Evolutionary conservation across 345 rosid genomes (phyloP), one percentile per base, ranked within the genome.

Genomic region (Citrus medica): DNA sequence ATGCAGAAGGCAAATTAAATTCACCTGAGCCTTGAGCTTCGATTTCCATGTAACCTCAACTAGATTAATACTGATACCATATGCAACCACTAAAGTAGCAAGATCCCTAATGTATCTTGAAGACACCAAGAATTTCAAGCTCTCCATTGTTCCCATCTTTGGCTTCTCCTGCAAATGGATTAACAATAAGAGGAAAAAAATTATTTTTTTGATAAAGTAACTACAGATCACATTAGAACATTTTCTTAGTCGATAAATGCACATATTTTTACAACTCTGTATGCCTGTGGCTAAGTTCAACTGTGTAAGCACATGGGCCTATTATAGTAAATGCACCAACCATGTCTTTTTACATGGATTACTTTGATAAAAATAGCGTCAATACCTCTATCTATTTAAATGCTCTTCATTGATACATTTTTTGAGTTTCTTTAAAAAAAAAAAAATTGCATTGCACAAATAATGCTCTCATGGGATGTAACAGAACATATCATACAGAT

Each of bases 21-120:
- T 84, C 79, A 95, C 98, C 99, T 95, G 99, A n/a, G 99, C 99
- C 86, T 95, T 95, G 79, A 95, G 97, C 86, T 95, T 95, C 38
- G 99, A 95, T 84, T 95, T 95, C 99, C 99, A 95, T 53, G 99
- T 95, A 83, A 93, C 98, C 82, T 95, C 99, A 42, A 95, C 99
- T 35, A 95, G 97, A 84, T 95, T 95, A 85, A 93, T 95, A 85
- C 99, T 95, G 67, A 95, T 95, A 80, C 99, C 99, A 73, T 95
- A 95, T 6, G 99, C 99, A 78, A 95, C 98, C 83, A 95, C 99
- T 89, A 95, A 86, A 78, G 94, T 92, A 51, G 99, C 99, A 69
- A 93, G 96, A 85, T 95, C 93, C 85, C 99, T 88, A 55, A 95
- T 92, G 83, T 95, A 95, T 68, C 79, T 91, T 69, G 97, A 92